These are phyloP conservation scores for Populus hybrid DNA, from an alignment of 441 rosid species.

Conservation along the genomic window DNA sequence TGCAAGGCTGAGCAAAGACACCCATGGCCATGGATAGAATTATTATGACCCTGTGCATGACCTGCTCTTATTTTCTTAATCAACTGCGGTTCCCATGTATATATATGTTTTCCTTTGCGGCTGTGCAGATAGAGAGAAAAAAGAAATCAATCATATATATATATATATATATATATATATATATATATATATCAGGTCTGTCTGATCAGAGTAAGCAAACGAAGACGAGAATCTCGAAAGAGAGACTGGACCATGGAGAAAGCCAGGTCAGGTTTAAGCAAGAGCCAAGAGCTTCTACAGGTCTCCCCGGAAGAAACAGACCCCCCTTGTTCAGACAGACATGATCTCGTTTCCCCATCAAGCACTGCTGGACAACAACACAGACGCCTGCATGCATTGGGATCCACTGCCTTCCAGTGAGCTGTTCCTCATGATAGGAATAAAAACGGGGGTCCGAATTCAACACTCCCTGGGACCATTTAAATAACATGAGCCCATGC, in stretches of 20 bases:
- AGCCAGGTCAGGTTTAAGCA: not conserved
- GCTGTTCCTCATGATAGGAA: not conserved
- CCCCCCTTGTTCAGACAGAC: constrained; percentile 26
- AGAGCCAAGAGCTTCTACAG: constrained; percentile 16
- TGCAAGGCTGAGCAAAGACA: too few species aligned
- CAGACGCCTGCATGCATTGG: constrained; percentile 4
- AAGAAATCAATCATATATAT: too few species aligned
- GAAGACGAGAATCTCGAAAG: too few species aligned
- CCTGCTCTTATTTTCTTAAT: too few species aligned
- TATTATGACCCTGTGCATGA: too few species aligned
- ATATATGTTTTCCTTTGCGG: too few species aligned
- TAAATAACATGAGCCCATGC: not conserved
- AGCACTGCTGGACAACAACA: constrained; percentile 4
- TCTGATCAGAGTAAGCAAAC: too few species aligned
- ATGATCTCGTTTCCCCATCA: constrained; percentile 21
- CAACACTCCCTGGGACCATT: not conserved
- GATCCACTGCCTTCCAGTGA: not conserved
- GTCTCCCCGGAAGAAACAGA: constrained; percentile 39
- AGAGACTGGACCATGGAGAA: not conserved
- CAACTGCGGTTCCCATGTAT: too few species aligned
- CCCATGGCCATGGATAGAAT: too few species aligned
- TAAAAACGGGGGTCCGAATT: not conserved
- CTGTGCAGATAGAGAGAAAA: too few species aligned
- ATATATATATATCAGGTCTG: too few species aligned
- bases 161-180: too few species aligned